Conservation (phyloP, 1,139 yeast species). For the Candida frijolesensis region DNA sequence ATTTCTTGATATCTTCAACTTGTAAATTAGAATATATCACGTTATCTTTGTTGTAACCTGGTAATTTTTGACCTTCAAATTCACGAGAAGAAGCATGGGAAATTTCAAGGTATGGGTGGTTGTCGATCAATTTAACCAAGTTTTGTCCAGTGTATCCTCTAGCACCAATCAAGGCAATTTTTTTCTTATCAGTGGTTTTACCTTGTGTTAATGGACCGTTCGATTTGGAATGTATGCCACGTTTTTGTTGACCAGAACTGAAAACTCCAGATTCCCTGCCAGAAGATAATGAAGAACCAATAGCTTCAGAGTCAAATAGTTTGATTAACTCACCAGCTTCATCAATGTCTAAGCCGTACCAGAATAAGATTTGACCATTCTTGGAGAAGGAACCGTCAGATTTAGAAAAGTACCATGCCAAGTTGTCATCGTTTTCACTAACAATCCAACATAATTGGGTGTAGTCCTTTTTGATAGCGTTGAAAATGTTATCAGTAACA, state of each 20-base stretch:
- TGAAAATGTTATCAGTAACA: conserved; percentile 93
- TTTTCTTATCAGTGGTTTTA: conserved; percentile 58
- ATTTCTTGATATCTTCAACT: conserved; percentile 76
- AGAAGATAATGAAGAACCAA: conserved; percentile 40
- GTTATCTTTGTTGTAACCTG: conserved; percentile 82
- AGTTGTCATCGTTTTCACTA: conserved; percentile 85
- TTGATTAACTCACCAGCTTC: conserved; percentile 67
- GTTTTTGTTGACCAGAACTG: conserved; percentile 39
- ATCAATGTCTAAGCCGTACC: conserved; percentile 84
- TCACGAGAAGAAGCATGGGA: conserved; percentile 96
- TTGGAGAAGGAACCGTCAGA: conserved; percentile 93
- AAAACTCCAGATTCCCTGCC: conserved; percentile 46
- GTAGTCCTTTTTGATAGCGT: conserved; percentile 76
- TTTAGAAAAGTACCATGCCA: conserved; percentile 88
- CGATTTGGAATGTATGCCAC: conserved; percentile 59
- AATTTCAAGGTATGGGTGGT: conserved; percentile 84
- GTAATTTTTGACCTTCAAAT: conserved; percentile 79
- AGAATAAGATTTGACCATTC: conserved; percentile 86
- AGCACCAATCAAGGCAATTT: conserved; percentile 95
- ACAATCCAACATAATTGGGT: conserved; percentile 82
- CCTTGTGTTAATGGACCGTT: conserved; percentile 73
- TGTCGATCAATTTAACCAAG: conserved; percentile 79
- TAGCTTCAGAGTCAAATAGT: conserved; percentile 52
- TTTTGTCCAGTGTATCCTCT: conserved; percentile 98
- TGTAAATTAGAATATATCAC: conserved; percentile 84